Evolutionary conservation across 2,329 filamentous ascomycete genomes (phyloP), one percentile per base, ranked within the genome.

Genomic region (Colletotrichum siamense): DNA sequence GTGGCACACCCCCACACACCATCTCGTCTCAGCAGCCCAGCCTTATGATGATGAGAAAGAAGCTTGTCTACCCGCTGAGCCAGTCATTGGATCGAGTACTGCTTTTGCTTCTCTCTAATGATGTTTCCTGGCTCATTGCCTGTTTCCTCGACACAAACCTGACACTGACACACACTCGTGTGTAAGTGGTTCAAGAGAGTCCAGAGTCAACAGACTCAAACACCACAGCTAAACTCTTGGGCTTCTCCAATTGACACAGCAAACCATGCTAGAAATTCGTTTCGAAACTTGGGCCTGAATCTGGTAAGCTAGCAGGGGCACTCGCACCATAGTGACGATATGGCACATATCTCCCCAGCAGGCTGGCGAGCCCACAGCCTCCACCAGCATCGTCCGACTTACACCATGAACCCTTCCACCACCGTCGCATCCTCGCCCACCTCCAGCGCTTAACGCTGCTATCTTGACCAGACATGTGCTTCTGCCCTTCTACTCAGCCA

Each of bases 301-400:
- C 30, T 18, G 69, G 73, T 12, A 67, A n/a, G 28, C 39, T 55
- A 44, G 69, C 57, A 28, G 39, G 69, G 24, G 28, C 13, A n/a
- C 22, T 57, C 28, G 16, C 32, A 59, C 22, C 62, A 44, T 36
- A 49, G 61, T 64, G 64, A 73, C 34, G 64, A 61, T 9, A 32
- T 30, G 34, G 24, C 59, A 34, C 44, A 39, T 63, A 22, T 30
- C 73, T 59, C 26, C 24, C 55, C 15, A 44, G 18, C 36, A 75
- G 63, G 62, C 55, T 62, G 62, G 52, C 62, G 63, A n/a, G 16
- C n/a, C 15, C 73, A 74, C 59, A 74, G 65, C 74, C 74, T 62
- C 70, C 69, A 49, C 64, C 59, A 59, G 69, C 59, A 55, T 55
- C 44, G 44, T 22, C 44, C 52, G 70, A 73, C 59, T 59, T 65